A percentile compares a stretch with the other conserved stretches of the same genome.
Evolutionary conservation across 768 basidiomycete genomes (phyloP).

Genomic region (Mycena haematopus): DNA sequence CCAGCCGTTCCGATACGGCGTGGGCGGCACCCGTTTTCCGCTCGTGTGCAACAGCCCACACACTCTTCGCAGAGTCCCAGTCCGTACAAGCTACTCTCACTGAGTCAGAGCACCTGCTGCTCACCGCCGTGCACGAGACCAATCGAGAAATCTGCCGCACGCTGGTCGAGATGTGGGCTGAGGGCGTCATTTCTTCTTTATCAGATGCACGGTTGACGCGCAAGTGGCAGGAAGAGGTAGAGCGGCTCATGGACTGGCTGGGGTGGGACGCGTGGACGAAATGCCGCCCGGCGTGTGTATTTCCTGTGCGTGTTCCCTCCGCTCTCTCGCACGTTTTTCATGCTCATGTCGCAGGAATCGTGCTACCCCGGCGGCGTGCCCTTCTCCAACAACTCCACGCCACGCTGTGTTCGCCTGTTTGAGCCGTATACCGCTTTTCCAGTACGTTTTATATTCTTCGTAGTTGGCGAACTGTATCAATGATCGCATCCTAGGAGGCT

Average conservation of each 20-base stretch:
- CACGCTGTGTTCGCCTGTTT: not conserved
- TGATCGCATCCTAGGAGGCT: too few relatives aligned
- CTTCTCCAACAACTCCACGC: not conserved
- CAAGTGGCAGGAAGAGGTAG: not conserved
- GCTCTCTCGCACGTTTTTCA: not conserved
- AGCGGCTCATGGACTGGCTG: not conserved
- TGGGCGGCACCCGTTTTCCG: slow-evolving; percentile 42
- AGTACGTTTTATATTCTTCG: too few relatives aligned
- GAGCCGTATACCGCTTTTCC: not conserved
- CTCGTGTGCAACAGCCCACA: slow-evolving; percentile 34
- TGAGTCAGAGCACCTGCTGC: slow-evolving; percentile 36
- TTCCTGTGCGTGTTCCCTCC: not conserved
- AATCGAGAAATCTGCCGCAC: slow-evolving; percentile 21
- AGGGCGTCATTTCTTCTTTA: slow-evolving; percentile 13
- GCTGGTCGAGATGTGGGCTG: slow-evolving; percentile 21
- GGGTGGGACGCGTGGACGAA: not conserved
- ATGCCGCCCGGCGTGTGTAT: not conserved
- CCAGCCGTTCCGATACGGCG: not conserved
- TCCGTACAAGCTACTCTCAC: slow-evolving; percentile 28
- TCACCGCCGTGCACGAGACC: slow-evolving; percentile 26
- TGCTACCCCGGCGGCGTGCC: not conserved
- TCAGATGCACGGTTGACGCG: not conserved
- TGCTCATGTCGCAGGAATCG: not conserved
- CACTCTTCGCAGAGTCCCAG: not conserved
- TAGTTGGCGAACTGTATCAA: too few relatives aligned